phyloP scores from a whole-genome alignment of 2,329 filamentous ascomycete species.

The Cercospora berteroae region DNA sequence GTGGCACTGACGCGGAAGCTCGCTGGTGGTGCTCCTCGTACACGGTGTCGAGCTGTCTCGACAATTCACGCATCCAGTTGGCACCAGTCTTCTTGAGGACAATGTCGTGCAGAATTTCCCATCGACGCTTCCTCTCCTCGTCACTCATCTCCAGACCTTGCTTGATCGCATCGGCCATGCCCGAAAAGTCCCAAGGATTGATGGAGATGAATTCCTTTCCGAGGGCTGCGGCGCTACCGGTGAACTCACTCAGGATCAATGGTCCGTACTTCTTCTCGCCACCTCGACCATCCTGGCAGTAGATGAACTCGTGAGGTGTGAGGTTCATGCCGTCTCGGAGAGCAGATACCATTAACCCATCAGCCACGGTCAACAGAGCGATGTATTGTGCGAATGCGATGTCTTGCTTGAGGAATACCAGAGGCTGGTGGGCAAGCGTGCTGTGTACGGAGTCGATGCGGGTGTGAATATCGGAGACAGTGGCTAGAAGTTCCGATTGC shows the following conservation, averaged over 20 bases:
- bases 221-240: slow-evolving; percentile 85
- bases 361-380: slow-evolving; percentile 84
- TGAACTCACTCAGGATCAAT: slow-evolving; percentile 91
- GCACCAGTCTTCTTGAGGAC: slow-evolving; percentile 80
- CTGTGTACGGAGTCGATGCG: slow-evolving; percentile 90
- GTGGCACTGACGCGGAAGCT: slow-evolving; percentile 81
- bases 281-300: slow-evolving; percentile 81
- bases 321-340: slow-evolving; percentile 97
- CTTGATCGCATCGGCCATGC: slow-evolving; percentile 77
- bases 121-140: slow-evolving; percentile 71
- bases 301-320: slow-evolving; percentile 89
- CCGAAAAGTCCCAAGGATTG: slow-evolving; percentile 91
- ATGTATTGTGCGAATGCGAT: slow-evolving; percentile 91
- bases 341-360: slow-evolving; percentile 90
- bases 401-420: slow-evolving; percentile 93
- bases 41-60: slow-evolving; percentile 67
- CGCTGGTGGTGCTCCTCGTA: slow-evolving; percentile 82
- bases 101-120: slow-evolving; percentile 68
- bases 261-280: slow-evolving; percentile 81
- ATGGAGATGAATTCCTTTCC: slow-evolving; percentile 76
- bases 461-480: slow-evolving; percentile 89
- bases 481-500: slow-evolving; percentile 80
- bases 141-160: slow-evolving; percentile 75
- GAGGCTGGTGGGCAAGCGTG: slow-evolving; percentile 84
- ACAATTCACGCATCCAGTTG: slow-evolving; percentile 79